Percentiles rank a stretch among this genome's conserved stretches.
Conservation (phyloP, 768 basidiomycete species). For the Phlegmacium glaucopus region DNA sequence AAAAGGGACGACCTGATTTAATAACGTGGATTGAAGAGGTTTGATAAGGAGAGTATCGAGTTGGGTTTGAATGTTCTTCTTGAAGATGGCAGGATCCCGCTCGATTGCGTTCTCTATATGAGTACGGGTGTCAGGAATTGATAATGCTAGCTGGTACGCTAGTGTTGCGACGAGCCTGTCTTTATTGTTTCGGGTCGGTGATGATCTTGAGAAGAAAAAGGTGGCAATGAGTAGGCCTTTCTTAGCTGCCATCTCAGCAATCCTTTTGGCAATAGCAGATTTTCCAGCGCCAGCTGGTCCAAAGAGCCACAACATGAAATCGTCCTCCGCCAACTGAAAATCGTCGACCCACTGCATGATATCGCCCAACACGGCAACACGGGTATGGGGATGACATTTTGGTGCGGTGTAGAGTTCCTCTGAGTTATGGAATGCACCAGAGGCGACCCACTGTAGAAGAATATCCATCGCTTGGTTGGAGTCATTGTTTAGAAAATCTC, state of each 20-base stretch:
- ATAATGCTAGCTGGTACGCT: constrained; percentile 23
- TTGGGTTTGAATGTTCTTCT: constrained; percentile 11
- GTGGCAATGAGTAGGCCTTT: constrained; percentile 22
- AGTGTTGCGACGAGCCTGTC: constrained; percentile 26
- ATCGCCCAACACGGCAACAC: background rate
- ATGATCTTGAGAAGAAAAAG: constrained; percentile 32
- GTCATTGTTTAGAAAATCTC: no score
- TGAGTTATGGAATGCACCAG: background rate
- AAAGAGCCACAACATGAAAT: constrained; percentile 7
- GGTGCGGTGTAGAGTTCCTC: background rate
- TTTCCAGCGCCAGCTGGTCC: constrained; percentile 14
- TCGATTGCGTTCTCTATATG: constrained; percentile 9
- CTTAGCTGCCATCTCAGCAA: constrained; percentile 9
- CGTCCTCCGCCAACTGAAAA: background rate
- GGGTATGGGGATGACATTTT: background rate
- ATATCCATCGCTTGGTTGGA: background rate
- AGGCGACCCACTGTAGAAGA: background rate
- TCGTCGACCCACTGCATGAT: background rate
- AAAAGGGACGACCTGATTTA: background rate
- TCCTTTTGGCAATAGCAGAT: constrained; percentile 7
- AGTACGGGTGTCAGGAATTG: background rate
- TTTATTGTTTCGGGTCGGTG: constrained; percentile 18
- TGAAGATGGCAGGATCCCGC: constrained; percentile 14
- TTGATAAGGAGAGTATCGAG: constrained; percentile 12
- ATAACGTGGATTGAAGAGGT: constrained; percentile 1